Conservation (phyloP, 2,329 filamentous ascomycete species). For the Neonectria coccinea region DNA sequence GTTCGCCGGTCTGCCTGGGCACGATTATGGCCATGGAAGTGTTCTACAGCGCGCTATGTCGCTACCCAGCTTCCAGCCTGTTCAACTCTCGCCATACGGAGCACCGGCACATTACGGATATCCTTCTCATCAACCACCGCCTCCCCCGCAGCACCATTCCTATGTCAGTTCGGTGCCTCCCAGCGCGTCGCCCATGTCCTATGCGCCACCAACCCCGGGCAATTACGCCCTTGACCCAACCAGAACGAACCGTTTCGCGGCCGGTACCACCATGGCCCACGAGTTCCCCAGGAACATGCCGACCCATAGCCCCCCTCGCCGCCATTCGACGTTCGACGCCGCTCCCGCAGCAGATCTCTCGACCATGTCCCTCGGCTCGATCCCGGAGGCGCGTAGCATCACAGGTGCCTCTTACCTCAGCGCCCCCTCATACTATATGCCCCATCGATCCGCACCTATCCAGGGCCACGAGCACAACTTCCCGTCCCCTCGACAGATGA, state of each 20-base stretch:
- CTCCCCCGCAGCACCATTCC: conserved; percentile 21
- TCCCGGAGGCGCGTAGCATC: conserved; percentile 23
- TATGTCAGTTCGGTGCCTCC: conserved; percentile 33
- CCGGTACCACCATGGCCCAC: conserved; percentile 33
- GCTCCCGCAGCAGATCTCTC: conserved; percentile 32
- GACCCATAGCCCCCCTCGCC: conserved; percentile 25
- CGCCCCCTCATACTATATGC: conserved; percentile 36
- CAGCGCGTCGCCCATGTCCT: conserved; percentile 30
- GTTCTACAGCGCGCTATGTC: conserved; percentile 45
- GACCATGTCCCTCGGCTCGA: conserved; percentile 14
- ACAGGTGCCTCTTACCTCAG: conserved; percentile 23
- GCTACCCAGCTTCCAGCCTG: conserved; percentile 37
- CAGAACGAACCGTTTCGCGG: conserved; percentile 29
- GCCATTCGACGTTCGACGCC: conserved; percentile 38
- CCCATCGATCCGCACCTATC: conserved; percentile 29
- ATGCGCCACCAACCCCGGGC: conserved; percentile 26
- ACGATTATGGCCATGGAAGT: conserved; percentile 32
- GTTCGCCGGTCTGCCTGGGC: conserved; percentile 25
- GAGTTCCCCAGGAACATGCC: conserved; percentile 45
- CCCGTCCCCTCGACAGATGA: conserved; percentile 35
- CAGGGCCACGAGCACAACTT: conserved; percentile 33
- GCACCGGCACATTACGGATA: conserved; percentile 28
- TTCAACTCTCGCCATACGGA: conserved; percentile 23
- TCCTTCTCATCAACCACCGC: conserved; percentile 18
- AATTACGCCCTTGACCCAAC: conserved; percentile 41